Conservation (phyloP, 1,284 basidiomycete species). For the Macrocybe sp. region DNA sequence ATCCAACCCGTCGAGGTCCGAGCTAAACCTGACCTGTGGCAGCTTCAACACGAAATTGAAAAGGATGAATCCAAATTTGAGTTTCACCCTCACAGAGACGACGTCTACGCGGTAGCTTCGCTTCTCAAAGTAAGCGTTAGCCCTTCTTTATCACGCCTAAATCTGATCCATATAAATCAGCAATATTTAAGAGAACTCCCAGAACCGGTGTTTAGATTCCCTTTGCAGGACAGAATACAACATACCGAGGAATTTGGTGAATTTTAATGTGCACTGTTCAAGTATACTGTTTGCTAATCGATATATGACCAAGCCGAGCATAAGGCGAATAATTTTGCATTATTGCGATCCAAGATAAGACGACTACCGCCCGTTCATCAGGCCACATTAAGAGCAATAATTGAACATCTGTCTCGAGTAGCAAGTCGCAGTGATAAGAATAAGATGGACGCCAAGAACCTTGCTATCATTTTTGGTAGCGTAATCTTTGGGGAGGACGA, state of each 20-base stretch:
- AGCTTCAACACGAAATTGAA: constrained; percentile 89
- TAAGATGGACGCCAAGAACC: constrained; percentile 93
- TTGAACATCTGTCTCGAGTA: constrained; percentile 86
- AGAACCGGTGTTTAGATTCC: constrained; percentile 87
- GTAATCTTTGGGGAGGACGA: constrained; percentile 92
- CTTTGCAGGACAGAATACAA: constrained; percentile 79
- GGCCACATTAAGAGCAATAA: constrained; percentile 80
- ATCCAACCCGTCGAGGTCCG: not conserved
- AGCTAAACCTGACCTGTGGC: constrained; percentile 9
- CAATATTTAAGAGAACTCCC: constrained; percentile 89
- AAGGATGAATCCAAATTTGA: constrained; percentile 83
- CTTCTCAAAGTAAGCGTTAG: constrained; percentile 70
- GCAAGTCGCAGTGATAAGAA: constrained; percentile 69
- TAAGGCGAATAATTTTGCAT: constrained; percentile 63
- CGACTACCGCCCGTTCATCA: constrained; percentile 86
- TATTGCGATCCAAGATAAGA: constrained; percentile 78
- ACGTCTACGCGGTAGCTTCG: constrained; percentile 86
- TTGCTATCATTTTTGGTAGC: constrained; percentile 81
- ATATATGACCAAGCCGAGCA: constrained; percentile 52
- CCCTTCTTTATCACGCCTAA: not conserved
- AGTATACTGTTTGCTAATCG: constrained; percentile 8
- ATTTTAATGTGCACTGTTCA: constrained; percentile 9
- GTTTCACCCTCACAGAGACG: constrained; percentile 75
- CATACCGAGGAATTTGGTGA: constrained; percentile 74
- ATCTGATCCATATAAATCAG: constrained; percentile 29